phyloP scores from a whole-genome alignment of 1,284 basidiomycete species.

The Caloboletus firmus region DNA sequence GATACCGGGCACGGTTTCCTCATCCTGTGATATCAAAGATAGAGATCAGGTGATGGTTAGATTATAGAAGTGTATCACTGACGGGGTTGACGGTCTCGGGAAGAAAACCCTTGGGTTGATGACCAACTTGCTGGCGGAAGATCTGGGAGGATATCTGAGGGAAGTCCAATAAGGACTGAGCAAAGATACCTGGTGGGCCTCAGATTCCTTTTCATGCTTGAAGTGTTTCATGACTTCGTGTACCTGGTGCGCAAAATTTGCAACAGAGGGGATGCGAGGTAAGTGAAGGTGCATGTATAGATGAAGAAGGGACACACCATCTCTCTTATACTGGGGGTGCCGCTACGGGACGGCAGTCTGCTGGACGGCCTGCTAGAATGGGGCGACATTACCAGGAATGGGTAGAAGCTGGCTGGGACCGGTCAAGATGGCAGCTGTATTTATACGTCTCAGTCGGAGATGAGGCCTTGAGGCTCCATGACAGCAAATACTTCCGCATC shows the following conservation, averaged over 20 bases:
- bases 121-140: slow-evolving; percentile 68
- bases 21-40: slow-evolving; percentile 47
- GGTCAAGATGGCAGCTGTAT: slow-evolving; percentile 12
- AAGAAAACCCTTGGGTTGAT: slow-evolving; percentile 58
- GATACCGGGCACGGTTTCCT: slow-evolving; percentile 83
- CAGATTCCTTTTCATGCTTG: slow-evolving; percentile 76
- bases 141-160: slow-evolving; percentile 45
- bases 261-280: slow-evolving; percentile 22
- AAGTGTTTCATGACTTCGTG: slow-evolving; percentile 55
- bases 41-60: neutral
- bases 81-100: slow-evolving; percentile 73
- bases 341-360: slow-evolving; percentile 35
- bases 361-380: slow-evolving; percentile 32
- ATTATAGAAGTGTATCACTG: slow-evolving; percentile 21
- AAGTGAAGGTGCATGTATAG: slow-evolving; percentile 36
- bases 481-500: neutral
- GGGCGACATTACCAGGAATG: slow-evolving; percentile 21
- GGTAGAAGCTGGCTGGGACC: slow-evolving; percentile 5
- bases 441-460: slow-evolving; percentile 15
- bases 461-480: neutral
- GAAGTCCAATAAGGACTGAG: neutral
- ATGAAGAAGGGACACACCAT: slow-evolving; percentile 29
- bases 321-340: slow-evolving; percentile 42
- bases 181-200: slow-evolving; percentile 71
- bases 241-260: slow-evolving; percentile 44